Percentiles rank a stretch among this genome's conserved stretches.
Evolutionary conservation across 208 protist species (phyloP).

Genomic region (Leishmania gerbilli): DNA sequence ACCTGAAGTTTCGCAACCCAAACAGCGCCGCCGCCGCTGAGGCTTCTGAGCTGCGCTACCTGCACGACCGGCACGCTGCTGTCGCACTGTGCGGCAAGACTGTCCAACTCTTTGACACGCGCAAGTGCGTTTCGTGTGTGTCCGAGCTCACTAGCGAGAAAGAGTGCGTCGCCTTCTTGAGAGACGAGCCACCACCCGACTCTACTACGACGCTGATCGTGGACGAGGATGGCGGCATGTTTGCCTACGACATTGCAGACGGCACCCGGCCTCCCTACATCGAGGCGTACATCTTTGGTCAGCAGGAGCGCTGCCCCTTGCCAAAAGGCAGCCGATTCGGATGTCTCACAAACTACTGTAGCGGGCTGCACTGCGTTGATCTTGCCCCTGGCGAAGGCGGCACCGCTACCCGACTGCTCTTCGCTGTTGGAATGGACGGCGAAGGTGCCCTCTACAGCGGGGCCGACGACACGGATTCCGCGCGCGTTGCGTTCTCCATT

Average conservation of each 20-base stretch:
- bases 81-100: conserved; percentile 49
- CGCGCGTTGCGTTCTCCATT: conserved; percentile 15
- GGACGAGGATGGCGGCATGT: conserved; percentile 71
- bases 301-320: conserved; percentile 8
- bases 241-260: conserved; percentile 37
- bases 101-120: conserved; percentile 55
- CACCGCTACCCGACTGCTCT: conserved; percentile 18
- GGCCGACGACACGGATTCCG: conserved; percentile 15
- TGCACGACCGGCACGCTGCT: conserved; percentile 40
- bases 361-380: conserved; percentile 26
- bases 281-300: conserved; percentile 43
- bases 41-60: conserved; percentile 54
- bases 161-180: conserved; percentile 48
- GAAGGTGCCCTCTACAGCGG: conserved; percentile 43
- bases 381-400: conserved; percentile 2
- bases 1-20: conserved; percentile 32
- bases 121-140: conserved; percentile 23
- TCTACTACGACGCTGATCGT: conserved; percentile 36
- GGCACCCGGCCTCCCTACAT: conserved; percentile 25
- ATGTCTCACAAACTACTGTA: conserved; percentile 50
- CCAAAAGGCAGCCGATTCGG: conserved; percentile 35
- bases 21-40: conserved; percentile 9
- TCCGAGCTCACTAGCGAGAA: conserved; percentile 36
- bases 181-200: conserved; percentile 10
- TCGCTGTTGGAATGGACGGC: conserved; percentile 73